A percentile compares a stretch with the other conserved stretches of the same genome.
Evolutionary conservation across 192 early-diverging fungal genomes (phyloP).

Genomic region (Paraglomus brasilianum): DNA sequence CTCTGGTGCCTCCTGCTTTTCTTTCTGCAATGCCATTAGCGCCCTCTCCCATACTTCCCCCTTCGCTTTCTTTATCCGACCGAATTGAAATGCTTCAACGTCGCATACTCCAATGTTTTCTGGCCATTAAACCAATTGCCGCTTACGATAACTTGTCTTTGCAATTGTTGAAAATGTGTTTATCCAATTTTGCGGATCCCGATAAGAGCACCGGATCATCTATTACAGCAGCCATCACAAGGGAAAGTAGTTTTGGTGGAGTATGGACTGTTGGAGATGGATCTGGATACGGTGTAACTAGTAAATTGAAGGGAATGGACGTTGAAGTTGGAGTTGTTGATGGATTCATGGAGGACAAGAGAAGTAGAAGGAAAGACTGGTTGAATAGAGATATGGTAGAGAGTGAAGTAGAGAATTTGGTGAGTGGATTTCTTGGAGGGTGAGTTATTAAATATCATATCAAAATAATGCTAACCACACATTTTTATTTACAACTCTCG

Average conservation of each 20-base stretch:
- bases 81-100: constrained; percentile 61
- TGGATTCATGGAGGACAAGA: constrained; percentile 44
- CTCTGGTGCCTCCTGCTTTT: constrained; percentile 52
- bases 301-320: constrained; percentile 50
- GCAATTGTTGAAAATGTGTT: constrained; percentile 44
- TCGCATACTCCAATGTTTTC: constrained; percentile 73
- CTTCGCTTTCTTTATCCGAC: constrained; percentile 47
- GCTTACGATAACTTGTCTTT: constrained; percentile 53
- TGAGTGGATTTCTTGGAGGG: constrained; percentile 26
- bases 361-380: constrained; percentile 42
- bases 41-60: constrained; percentile 29
- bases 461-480: neutral
- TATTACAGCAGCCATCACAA: constrained; percentile 47
- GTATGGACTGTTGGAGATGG: constrained; percentile 58
- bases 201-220: constrained; percentile 52
- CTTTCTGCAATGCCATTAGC: constrained; percentile 29
- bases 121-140: constrained; percentile 53
- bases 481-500: neutral
- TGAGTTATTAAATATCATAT: neutral
- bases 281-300: constrained; percentile 57
- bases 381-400: constrained; percentile 39
- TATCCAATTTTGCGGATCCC: constrained; percentile 52
- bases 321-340: constrained; percentile 45
- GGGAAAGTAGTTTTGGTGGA: constrained; percentile 46
- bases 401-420: constrained; percentile 32